Base-by-base conservation (phyloP, 495 filamentous ascomycete species). In the Daldinia grandis region DNA sequence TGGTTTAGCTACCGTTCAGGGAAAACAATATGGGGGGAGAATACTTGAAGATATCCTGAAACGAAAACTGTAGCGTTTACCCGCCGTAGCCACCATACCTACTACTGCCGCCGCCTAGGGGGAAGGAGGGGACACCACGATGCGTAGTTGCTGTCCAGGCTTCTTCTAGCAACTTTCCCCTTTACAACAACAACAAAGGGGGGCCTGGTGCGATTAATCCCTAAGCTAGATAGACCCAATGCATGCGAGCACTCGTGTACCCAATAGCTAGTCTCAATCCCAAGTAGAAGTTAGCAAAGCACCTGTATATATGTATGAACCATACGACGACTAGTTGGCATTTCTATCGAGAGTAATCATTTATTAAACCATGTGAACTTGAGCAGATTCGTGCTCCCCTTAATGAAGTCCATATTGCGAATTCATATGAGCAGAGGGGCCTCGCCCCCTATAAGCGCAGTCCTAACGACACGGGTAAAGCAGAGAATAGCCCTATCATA, bases 101-200 rank as follows among this genome's bases (percentile, higher is more conserved):
- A 38, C 42, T 38, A 62, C 56, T 61, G 55, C 60, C 60, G 55
- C 62, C 64, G 64, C 47, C 30, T 38, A 40, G 5, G 53, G 47
- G 47, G 61, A 58, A 58, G 61, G 64, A 55, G 71, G 68, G 56
- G 51, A 55, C 33, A 44, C 35, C 33, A 57, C 37, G 65, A 68
- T 17, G 50, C 62, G 59, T 61, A 64, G 62, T 74, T 17, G 35
- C 27, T 58, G 44, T 50, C 38, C 63, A 42, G 60, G 59, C 53
- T 62, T 14, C 58, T 56, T 54, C 58, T 12, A 55, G 31, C 35
- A 74, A 69, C 61, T 69, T 69, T 60, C 64, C 70, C 71, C 54
- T 64, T 47, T 74, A 74, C 72, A 76, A 74, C 66, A 74, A 66
- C 64, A 56, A 66, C n/a, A n/a, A n/a, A n/a, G n/a, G 58, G 60